phyloP scores from a whole-genome alignment of 2,329 filamentous ascomycete genomes.

The Raffaelea ambrosiae region DNA sequence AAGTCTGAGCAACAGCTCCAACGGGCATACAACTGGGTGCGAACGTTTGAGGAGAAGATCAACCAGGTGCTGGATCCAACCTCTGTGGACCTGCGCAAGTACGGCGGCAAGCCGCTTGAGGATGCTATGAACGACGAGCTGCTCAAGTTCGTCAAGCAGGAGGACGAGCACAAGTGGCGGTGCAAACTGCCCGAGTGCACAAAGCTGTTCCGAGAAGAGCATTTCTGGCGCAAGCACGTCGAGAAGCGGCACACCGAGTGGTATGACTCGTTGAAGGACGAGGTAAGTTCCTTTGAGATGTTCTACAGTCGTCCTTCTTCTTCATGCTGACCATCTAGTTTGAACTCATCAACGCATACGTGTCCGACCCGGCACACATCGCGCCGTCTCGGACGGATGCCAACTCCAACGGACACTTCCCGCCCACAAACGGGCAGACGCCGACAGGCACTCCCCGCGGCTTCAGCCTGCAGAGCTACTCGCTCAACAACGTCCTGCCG shows the following conservation, averaged over 20 bases:
- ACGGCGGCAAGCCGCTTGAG: slow-evolving; percentile 80
- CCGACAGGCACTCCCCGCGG: slow-evolving; percentile 80
- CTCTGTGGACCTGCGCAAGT: slow-evolving; percentile 75
- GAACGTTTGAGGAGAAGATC: slow-evolving; percentile 95
- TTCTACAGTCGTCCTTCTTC: background rate
- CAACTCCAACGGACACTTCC: slow-evolving; percentile 94
- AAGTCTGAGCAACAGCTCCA: slow-evolving; percentile 89
- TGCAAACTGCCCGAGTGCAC: slow-evolving; percentile 95
- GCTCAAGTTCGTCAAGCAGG: slow-evolving; percentile 83
- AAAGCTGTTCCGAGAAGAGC: slow-evolving; percentile 93
- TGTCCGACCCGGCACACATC: slow-evolving; percentile 89
- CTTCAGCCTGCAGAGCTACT: slow-evolving; percentile 74
- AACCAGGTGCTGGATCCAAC: slow-evolving; percentile 87
- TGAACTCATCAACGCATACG: slow-evolving; percentile 85
- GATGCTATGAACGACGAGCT: slow-evolving; percentile 84
- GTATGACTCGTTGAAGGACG: slow-evolving; percentile 69
- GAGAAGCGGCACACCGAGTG: slow-evolving; percentile 93
- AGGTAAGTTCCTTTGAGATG: slow-evolving; percentile 48
- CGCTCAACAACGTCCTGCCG: slow-evolving; percentile 49
- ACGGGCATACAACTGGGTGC: slow-evolving; percentile 97
- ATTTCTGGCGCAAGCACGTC: slow-evolving; percentile 97
- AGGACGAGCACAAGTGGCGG: slow-evolving; percentile 93
- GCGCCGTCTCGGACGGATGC: slow-evolving; percentile 87
- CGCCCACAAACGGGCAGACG: slow-evolving; percentile 65
- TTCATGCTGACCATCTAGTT: slow-evolving; percentile 45